Conservation (phyloP, 192 early-diverging fungal genomes). For the Backusella parvicylindrica region DNA sequence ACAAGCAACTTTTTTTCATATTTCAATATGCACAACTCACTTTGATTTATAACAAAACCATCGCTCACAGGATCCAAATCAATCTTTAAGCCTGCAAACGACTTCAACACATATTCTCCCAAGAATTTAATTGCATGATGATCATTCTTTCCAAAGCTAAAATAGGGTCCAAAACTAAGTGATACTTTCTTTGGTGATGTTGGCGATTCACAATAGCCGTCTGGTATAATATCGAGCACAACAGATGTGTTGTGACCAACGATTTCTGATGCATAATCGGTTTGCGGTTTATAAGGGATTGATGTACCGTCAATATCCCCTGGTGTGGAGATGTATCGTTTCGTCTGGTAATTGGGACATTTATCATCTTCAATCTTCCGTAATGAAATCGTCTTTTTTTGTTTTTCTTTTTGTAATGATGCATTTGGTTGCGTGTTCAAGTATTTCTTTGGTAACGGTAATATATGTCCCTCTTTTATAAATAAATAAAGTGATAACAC, state of each 20-base stretch:
- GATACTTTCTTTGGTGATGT: constrained; percentile 1
- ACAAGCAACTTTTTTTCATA: neutral
- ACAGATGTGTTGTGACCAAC: constrained; percentile 31
- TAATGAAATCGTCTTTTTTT: neutral
- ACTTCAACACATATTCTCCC: constrained; percentile 32
- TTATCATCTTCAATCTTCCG: neutral
- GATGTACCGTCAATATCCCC: constrained; percentile 24
- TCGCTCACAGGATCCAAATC: constrained; percentile 24
- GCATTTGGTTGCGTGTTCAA: neutral
- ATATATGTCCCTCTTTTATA: constrained; percentile 53
- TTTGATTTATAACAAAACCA: constrained; percentile 34
- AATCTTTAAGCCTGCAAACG: constrained; percentile 28
- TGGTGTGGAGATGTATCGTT: constrained; percentile 3
- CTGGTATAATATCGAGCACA: constrained; percentile 15
- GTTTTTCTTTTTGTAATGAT: neutral
- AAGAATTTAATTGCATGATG: constrained; percentile 21
- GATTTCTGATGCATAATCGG: constrained; percentile 50
- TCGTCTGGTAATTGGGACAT: neutral
- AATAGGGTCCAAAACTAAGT: neutral
- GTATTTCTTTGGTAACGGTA: constrained; percentile 37
- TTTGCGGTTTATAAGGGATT: constrained; percentile 41
- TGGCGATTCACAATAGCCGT: constrained; percentile 47
- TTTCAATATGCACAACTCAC: constrained; percentile 26
- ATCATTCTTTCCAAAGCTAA: neutral
- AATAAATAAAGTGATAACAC: no score